These are phyloP conservation scores for Tylopilus sp. DNA, from an alignment of 1,284 basidiomycete genomes.

Conservation along the genomic window DNA sequence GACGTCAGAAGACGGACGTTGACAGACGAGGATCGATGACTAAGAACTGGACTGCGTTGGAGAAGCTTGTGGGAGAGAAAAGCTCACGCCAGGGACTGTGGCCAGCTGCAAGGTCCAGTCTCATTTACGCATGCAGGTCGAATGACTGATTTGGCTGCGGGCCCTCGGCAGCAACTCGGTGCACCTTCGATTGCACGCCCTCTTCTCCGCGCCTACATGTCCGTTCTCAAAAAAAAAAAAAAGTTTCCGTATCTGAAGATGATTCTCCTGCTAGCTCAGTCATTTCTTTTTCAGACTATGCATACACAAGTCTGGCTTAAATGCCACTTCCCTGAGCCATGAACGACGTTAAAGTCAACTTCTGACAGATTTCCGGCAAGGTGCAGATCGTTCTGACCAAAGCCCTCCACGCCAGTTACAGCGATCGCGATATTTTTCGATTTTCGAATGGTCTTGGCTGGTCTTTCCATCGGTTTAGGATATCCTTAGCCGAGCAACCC, in stretches of 20 bases:
- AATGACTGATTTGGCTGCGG: no score
- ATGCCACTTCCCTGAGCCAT: slow-evolving; percentile 34
- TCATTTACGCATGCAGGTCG: neutral
- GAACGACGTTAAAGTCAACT: slow-evolving; percentile 27
- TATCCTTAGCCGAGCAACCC: slow-evolving; percentile 31
- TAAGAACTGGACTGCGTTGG: slow-evolving; percentile 27
- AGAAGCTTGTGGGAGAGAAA: slow-evolving; percentile 5
- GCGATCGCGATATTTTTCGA: slow-evolving; percentile 33
- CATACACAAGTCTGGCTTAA: slow-evolving; percentile 33
- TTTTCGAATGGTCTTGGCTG: slow-evolving; percentile 34
- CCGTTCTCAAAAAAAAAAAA: no score
- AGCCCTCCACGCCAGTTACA: slow-evolving; percentile 30
- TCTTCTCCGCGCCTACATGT: no score
- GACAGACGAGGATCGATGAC: slow-evolving; percentile 23
- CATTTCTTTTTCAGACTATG: slow-evolving; percentile 7
- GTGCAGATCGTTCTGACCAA: slow-evolving; percentile 36
- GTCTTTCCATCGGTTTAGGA: slow-evolving; percentile 35
- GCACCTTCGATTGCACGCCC: no score
- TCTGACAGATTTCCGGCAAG: slow-evolving; percentile 34
- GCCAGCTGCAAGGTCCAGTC: slow-evolving; percentile 41
- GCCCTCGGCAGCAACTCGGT: no score
- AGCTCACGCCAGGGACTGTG: slow-evolving; percentile 12
- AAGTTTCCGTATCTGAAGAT: no score
- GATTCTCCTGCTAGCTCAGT: slow-evolving; percentile 14
- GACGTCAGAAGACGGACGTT: slow-evolving; percentile 10